Conservation (phyloP, 192 early-diverging fungal genomes). For the Diversispora epigaea region DNA sequence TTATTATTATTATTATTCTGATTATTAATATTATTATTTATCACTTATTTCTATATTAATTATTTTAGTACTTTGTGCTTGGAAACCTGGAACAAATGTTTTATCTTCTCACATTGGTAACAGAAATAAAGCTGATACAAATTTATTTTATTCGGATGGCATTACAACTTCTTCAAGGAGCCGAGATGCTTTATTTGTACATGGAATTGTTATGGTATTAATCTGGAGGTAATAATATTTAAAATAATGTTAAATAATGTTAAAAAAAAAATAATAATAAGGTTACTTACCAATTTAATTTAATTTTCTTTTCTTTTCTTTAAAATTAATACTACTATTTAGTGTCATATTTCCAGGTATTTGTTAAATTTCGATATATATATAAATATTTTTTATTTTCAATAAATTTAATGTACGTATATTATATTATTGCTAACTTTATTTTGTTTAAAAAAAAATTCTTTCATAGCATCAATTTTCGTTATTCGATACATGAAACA, state of each 20-base stretch:
- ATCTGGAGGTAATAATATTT: slow-evolving; percentile 3
- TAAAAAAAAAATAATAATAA: background rate
- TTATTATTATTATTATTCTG: background rate
- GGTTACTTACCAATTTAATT: background rate
- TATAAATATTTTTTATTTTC: too few relatives aligned
- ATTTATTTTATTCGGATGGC: slow-evolving; percentile 5
- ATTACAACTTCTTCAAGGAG: background rate
- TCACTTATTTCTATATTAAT: background rate
- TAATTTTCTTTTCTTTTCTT: background rate
- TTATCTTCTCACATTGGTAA: slow-evolving; percentile 1
- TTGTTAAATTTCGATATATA: background rate
- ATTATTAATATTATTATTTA: too few relatives aligned
- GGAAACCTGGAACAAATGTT: background rate
- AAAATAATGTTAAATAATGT: background rate
- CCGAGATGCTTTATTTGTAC: background rate
- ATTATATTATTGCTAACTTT: background rate
- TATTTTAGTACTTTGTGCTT: slow-evolving; percentile 12
- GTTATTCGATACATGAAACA: slow-evolving; percentile 30
- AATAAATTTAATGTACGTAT: background rate
- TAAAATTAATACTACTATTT: background rate
- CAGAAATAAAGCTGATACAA: background rate
- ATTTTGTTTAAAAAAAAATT: background rate
- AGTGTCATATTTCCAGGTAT: slow-evolving; percentile 2
- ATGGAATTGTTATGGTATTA: slow-evolving; percentile 23
- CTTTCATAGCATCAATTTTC: slow-evolving; percentile 17